Conservation (phyloP, 257 asterid species). For the Thymus mandschuricus region DNA sequence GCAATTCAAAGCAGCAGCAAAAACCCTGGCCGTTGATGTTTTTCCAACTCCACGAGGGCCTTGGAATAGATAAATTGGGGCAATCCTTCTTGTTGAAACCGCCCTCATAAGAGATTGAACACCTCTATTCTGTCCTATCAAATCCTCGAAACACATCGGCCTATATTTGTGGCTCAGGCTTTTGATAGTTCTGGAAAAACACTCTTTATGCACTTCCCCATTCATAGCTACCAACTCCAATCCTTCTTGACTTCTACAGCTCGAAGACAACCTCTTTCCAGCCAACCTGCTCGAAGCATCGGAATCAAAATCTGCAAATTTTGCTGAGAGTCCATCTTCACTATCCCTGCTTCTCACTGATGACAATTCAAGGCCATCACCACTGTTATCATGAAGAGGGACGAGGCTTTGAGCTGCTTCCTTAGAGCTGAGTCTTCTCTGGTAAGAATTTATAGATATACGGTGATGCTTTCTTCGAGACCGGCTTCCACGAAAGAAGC, state of each 20-base stretch:
- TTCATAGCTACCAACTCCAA: conserved; percentile 54
- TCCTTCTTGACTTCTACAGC: conserved; percentile 83
- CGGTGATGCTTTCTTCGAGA: conserved; percentile 54
- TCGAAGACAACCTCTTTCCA: conserved; percentile 86
- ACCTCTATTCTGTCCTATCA: conserved; percentile 79
- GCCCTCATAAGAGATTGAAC: conserved; percentile 73
- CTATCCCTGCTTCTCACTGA: conserved; percentile 62
- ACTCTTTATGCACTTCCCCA: conserved; percentile 51
- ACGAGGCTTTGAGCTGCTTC: conserved; percentile 53
- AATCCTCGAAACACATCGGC: conserved; percentile 82
- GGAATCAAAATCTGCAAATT: conserved; percentile 77
- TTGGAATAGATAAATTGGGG: conserved; percentile 84
- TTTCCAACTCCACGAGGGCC: conserved; percentile 99
- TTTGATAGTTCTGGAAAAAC: conserved; percentile 58
- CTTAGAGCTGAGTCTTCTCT: conserved; percentile 46
- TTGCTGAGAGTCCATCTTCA: conserved; percentile 79
- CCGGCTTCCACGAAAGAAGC: conserved; percentile 68
- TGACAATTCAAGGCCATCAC: conserved; percentile 54
- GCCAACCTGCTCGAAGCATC: conserved; percentile 87
- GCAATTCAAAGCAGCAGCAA: conserved; percentile 89
- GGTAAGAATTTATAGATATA: conserved; percentile 44
- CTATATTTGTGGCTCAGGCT: conserved; percentile 85
- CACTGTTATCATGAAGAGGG: conserved; percentile 66
- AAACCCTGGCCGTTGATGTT: conserved; percentile 76
- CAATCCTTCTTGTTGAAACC: conserved; percentile 63